These are phyloP conservation scores for Elsinoe perseae DNA, from an alignment of 2,329 filamentous ascomycete genomes.

Conservation along the genomic window DNA sequence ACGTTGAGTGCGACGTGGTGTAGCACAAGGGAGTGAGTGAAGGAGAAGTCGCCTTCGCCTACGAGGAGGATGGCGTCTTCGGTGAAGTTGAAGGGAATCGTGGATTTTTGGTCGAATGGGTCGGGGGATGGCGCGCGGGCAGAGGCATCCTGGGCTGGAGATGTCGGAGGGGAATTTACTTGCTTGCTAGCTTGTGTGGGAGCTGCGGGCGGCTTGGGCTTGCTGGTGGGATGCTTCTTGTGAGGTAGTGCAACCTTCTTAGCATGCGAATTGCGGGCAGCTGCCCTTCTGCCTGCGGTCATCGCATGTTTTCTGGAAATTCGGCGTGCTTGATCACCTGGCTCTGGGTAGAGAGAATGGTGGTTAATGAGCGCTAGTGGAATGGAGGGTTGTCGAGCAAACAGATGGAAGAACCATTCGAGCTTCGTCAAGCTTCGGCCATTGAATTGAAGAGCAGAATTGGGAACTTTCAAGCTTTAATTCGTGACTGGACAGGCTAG, in stretches of 20 bases:
- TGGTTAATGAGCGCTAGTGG: background rate
- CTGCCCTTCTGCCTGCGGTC: background rate
- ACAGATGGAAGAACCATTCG: too few species aligned
- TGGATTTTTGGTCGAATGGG: slow-evolving; percentile 32
- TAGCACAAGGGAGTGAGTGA: slow-evolving; percentile 57
- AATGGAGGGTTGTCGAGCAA: background rate
- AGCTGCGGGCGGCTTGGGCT: background rate
- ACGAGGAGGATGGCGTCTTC: slow-evolving; percentile 65
- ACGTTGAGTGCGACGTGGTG: slow-evolving; percentile 60
- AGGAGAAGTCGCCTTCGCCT: slow-evolving; percentile 75
- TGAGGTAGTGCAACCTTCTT: background rate
- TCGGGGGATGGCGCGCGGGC: slow-evolving; percentile 21
- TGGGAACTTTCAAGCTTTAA: too few species aligned
- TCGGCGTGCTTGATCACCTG: too few species aligned
- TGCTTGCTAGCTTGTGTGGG: background rate
- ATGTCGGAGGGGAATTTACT: background rate
- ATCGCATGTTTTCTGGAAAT: background rate
- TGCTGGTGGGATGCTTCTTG: background rate
- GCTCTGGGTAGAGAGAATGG: too few species aligned
- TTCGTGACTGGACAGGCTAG: too few species aligned
- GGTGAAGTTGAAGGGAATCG: slow-evolving; percentile 57
- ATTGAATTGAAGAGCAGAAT: too few species aligned
- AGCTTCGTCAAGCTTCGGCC: too few species aligned
- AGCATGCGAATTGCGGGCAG: background rate
- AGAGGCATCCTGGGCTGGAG: slow-evolving; percentile 16